These are phyloP conservation scores for Aureobasidium sp. DNA, from an alignment of 2,329 filamentous ascomycete genomes.

Conservation along the genomic window DNA sequence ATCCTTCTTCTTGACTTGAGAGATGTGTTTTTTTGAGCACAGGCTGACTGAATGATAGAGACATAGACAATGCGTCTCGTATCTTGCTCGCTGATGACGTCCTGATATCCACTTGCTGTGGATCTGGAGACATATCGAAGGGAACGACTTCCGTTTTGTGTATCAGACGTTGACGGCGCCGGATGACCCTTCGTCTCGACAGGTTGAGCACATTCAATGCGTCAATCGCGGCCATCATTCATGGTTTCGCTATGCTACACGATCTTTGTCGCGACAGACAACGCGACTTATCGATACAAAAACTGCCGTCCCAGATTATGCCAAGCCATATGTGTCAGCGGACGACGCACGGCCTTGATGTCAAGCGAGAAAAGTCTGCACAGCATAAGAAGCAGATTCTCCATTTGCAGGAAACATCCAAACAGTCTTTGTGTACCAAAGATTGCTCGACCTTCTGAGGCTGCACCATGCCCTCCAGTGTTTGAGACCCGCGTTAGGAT, in stretches of 20 bases:
- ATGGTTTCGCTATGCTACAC: too few species aligned
- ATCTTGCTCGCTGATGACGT: background rate
- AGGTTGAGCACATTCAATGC: too few species aligned
- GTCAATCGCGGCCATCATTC: too few species aligned
- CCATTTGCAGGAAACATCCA: background rate
- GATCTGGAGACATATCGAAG: background rate
- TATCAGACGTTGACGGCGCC: too few species aligned
- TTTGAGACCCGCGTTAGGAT: too few species aligned
- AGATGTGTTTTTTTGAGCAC: background rate
- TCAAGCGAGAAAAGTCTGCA: slow-evolving; percentile 9
- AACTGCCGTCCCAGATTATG: background rate
- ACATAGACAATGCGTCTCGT: too few species aligned
- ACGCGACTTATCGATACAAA: too few species aligned
- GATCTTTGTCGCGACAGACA: too few species aligned
- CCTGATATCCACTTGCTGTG: background rate
- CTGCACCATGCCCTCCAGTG: too few species aligned
- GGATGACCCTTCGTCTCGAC: too few species aligned
- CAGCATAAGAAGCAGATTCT: background rate
- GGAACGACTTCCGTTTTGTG: too few species aligned
- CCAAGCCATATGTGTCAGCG: slow-evolving; percentile 2
- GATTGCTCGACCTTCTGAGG: too few species aligned
- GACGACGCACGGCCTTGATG: slow-evolving; percentile 6
- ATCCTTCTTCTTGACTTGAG: background rate
- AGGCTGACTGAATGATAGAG: background rate
- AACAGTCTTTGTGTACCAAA: background rate